Percentiles rank a stretch among this genome's conserved stretches.
phyloP scores from a whole-genome alignment of 169 alveolate species.

The Hepatocystis sp. region DNA sequence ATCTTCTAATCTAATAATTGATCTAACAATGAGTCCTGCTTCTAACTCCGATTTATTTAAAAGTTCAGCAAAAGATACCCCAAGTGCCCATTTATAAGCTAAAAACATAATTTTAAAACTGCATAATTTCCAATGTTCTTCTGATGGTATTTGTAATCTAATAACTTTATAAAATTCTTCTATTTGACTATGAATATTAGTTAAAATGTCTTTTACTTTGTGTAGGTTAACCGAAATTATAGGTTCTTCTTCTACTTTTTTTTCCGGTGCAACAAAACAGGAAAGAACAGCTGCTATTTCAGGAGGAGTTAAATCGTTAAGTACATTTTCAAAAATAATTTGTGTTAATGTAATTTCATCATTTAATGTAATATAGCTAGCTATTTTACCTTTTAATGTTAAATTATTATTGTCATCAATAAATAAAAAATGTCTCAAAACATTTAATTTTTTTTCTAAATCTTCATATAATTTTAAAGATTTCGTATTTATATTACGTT shows the following conservation, averaged over 20 bases:
- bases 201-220: constrained; percentile 81
- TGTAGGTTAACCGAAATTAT: constrained; percentile 85
- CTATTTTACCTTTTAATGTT: constrained; percentile 90
- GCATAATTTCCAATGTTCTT: constrained; percentile 81
- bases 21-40: constrained; percentile 96
- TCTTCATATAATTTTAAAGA: constrained; percentile 87
- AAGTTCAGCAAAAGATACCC: constrained; percentile 84
- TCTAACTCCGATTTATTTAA: constrained; percentile 84
- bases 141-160: constrained; percentile 78
- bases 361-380: constrained; percentile 88
- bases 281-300: constrained; percentile 88
- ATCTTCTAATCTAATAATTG: constrained; percentile 92
- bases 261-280: constrained; percentile 84
- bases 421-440: constrained; percentile 86
- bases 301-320: constrained; percentile 81
- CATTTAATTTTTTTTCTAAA: constrained; percentile 86
- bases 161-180: constrained; percentile 77
- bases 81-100: constrained; percentile 86
- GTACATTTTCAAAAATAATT: constrained; percentile 81
- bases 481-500: constrained; percentile 83
- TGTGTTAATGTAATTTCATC: constrained; percentile 91
- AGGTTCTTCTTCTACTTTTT: constrained; percentile 85
- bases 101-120: constrained; percentile 66
- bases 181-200: constrained; percentile 78
- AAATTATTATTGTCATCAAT: constrained; percentile 86